Evolutionary conservation across 345 rosid genomes (phyloP), one percentile per base, ranked within the genome.

Genomic region (Orychophragmus violaceus): DNA sequence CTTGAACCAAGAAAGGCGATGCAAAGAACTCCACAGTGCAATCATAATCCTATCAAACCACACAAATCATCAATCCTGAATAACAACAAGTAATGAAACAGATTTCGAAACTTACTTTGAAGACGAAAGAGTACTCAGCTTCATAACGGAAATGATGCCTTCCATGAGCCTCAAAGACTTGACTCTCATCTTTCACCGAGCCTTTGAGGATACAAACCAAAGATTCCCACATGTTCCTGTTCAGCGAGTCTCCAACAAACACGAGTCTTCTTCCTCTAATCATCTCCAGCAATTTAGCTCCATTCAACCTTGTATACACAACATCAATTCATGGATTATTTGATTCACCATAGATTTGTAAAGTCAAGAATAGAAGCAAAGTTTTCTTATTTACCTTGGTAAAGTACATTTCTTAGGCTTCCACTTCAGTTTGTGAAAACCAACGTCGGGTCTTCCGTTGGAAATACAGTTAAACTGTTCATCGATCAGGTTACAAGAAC

Each of bases 161-260:
- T 29, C 99, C 99, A 70, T 80, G 74, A 44, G 82, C 96, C 65
- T 90, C 99, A 65, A 64, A 88, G 69, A 94, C 95, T 49, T 84
- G 85, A 48, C 69, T 84, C 14, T 77, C 76, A 73, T 87, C 84
- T 70, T 82, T 84, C 23, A 79, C 96, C 2, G 93, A 57, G 17
- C 72, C 74, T 78, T 67, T 89, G n/a, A 94, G 82, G 39, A 90
- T 85, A 64, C 99, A 94, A 64, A 94, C 87, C 69, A 90, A 74
- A 53, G 99, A 90, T 70, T 94, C 97, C 99, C 97, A 94, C 99
- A 94, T 94, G 64, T 94, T 94, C 71, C 97, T 81, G 57, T 94
- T 94, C 36, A 94, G 39, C 0, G 99, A 94, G 71, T 94, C 99
- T 0, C 99, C 99, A 2, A 94, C 96, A 39, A 94, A 90, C 28